Evolutionary conservation across 495 filamentous ascomycete species (phyloP).

Genomic region (Hypoxylon rickii): DNA sequence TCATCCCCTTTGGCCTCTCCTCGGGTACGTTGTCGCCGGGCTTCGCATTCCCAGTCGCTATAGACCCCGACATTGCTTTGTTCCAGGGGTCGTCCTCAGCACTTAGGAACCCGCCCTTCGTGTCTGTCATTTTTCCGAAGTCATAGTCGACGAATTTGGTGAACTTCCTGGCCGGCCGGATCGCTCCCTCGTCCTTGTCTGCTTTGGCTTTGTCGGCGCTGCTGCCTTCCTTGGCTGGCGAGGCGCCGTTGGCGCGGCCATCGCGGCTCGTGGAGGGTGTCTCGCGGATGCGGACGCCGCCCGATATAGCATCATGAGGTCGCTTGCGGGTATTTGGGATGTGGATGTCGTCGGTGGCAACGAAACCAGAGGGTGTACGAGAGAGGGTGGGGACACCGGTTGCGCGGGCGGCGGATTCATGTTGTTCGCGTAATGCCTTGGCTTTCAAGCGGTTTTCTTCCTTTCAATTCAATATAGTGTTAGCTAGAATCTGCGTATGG

Average conservation of each 20-base stretch:
- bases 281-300: conserved; percentile 43
- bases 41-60: conserved; percentile 35
- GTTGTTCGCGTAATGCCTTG: conserved; percentile 80
- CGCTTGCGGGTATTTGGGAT: conserved; percentile 51
- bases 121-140: conserved; percentile 96
- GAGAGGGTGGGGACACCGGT: conserved; percentile 35
- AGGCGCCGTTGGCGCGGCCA: conserved; percentile 51
- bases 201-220: conserved; percentile 41
- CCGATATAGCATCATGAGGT: conserved; percentile 64
- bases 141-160: conserved; percentile 95
- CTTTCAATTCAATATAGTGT: conserved; percentile 46
- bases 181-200: conserved; percentile 55
- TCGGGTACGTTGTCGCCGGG: conserved; percentile 41
- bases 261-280: conserved; percentile 70
- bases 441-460: conserved; percentile 91
- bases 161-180: conserved; percentile 79
- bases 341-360: conserved; percentile 43
- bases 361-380: conserved; percentile 46
- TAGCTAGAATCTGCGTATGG: neutral
- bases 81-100: conserved; percentile 89
- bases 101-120: conserved; percentile 90
- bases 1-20: conserved; percentile 77
- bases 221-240: conserved; percentile 30
- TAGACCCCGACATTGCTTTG: conserved; percentile 65
- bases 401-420: conserved; percentile 58